Conservation (phyloP, 2,329 filamentous ascomycete species). For the Diaporthe sp. region DNA sequence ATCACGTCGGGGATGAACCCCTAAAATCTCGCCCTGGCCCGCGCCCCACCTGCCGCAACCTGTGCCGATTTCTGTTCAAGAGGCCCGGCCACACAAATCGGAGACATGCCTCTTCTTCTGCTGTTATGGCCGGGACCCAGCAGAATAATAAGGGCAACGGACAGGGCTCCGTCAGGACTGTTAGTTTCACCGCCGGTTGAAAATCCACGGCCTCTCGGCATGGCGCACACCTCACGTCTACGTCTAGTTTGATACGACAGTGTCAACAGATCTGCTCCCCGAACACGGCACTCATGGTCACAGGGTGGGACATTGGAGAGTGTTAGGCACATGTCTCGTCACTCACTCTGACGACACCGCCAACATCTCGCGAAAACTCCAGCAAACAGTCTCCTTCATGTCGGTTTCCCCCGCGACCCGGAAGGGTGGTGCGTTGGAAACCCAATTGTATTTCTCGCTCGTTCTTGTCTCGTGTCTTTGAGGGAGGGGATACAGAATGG, state of each 20-base stretch:
- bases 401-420: background rate
- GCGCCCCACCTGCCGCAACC: background rate
- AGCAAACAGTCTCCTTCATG: background rate
- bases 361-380: background rate
- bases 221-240: background rate
- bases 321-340: background rate
- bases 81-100: constrained; percentile 12
- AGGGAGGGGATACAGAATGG: too few species aligned
- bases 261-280: background rate
- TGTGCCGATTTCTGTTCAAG: constrained; percentile 20
- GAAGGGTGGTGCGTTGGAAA: background rate
- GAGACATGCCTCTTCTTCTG: constrained; percentile 10
- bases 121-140: background rate
- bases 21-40: background rate
- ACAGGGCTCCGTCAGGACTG: background rate
- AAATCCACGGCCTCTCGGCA: background rate
- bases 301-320: background rate
- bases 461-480: background rate
- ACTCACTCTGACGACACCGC: background rate
- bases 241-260: background rate
- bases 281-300: background rate
- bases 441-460: background rate
- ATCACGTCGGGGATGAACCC: constrained; percentile 17
- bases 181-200: background rate
- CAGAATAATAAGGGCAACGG: background rate